These are phyloP conservation scores for Tausonia pullulans DNA, from an alignment of 1,284 basidiomycete genomes.

Conservation along the genomic window DNA sequence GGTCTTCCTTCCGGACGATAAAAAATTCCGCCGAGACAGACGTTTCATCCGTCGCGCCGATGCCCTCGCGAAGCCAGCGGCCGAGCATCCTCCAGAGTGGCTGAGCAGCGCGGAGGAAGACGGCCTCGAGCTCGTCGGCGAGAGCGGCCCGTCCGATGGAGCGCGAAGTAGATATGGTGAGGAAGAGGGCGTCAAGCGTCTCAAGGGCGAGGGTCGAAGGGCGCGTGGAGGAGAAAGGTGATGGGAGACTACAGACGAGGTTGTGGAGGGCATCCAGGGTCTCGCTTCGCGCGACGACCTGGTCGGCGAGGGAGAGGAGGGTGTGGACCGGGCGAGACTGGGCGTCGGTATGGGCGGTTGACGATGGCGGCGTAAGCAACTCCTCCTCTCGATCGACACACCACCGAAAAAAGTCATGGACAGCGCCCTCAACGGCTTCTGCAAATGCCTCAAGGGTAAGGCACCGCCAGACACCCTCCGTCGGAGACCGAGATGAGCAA, in stretches of 20 bases:
- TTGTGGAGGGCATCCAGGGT: conserved; percentile 23
- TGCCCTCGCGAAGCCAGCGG: conserved; percentile 61
- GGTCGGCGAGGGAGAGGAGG: conserved; percentile 51
- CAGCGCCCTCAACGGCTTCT: conserved; percentile 52
- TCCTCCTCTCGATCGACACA: conserved; percentile 55
- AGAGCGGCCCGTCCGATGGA: conserved; percentile 47
- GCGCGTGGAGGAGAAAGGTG: conserved; percentile 16
- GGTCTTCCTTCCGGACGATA: no score
- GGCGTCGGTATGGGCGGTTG: no score
- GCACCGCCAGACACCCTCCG: conserved; percentile 29
- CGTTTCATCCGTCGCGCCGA: conserved; percentile 24
- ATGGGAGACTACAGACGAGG: conserved; percentile 45
- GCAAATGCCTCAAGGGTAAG: conserved; percentile 69
- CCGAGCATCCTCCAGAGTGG: conserved; percentile 63
- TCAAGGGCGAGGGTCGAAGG: conserved; percentile 26
- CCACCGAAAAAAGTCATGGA: conserved; percentile 54
- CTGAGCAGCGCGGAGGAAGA: conserved; percentile 53
- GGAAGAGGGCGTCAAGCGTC: conserved; percentile 49
- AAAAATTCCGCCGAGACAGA: no score
- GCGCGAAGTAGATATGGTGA: conserved; percentile 43
- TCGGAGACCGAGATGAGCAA: conserved; percentile 17
- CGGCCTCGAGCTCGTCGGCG: conserved; percentile 39
- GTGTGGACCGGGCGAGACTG: conserved; percentile 48
- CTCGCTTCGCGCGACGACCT: conserved; percentile 47
- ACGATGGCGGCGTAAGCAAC: conserved; percentile 45